Percentiles rank a stretch among this genome's conserved stretches.
phyloP scores from a whole-genome alignment of 192 early-diverging fungal genomes.

The Podila clonocystis region DNA sequence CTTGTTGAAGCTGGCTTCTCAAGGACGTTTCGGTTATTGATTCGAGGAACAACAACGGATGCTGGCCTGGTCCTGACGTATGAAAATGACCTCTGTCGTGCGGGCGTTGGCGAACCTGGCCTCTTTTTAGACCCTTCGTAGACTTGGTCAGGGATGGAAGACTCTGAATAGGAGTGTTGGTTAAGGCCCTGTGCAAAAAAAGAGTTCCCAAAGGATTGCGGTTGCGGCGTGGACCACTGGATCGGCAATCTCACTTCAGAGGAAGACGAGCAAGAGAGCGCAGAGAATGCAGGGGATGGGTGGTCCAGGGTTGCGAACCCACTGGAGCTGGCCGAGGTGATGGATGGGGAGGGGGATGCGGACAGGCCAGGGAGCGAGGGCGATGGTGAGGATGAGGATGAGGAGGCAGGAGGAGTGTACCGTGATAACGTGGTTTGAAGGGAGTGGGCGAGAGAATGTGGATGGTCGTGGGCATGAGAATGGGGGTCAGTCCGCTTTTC shows the following conservation, averaged over 20 bases:
- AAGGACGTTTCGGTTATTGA: too few relatives aligned
- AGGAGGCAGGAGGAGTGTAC: neutral
- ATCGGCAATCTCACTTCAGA: neutral
- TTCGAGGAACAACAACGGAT: too few relatives aligned
- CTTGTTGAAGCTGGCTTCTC: too few relatives aligned
- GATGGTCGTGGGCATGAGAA: neutral
- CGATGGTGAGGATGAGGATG: neutral
- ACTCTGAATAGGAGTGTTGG: neutral
- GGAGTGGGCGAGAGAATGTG: neutral
- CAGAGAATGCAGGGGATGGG: neutral
- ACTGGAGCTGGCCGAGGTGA: neutral
- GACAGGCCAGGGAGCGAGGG: constrained; percentile 1
- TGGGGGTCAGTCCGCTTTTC: constrained; percentile 4
- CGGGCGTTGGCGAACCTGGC: neutral
- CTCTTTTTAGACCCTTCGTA: neutral
- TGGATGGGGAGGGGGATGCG: neutral
- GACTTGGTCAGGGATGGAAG: neutral
- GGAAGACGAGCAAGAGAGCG: neutral
- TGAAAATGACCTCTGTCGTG: neutral
- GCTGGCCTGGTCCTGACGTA: too few relatives aligned
- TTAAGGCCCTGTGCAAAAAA: neutral
- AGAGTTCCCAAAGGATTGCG: neutral
- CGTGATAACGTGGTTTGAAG: neutral
- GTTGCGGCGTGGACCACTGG: neutral
- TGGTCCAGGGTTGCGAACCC: neutral